Evolutionary conservation across 2,329 filamentous ascomycete species (phyloP), one percentile per base, ranked within the genome.

Genomic region (Nemania sp.): DNA sequence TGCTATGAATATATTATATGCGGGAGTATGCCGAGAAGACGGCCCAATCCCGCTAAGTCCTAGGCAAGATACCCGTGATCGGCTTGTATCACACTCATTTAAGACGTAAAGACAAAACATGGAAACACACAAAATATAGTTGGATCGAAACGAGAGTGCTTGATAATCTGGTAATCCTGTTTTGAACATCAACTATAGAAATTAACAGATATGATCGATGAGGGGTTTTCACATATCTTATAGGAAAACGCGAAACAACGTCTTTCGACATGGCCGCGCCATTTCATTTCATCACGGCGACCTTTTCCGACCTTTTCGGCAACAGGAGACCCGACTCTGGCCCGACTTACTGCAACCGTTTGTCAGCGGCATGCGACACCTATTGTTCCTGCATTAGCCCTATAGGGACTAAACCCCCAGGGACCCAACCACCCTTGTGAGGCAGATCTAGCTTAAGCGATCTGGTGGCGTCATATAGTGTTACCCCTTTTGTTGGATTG

Each of bases 371-470:
- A 26, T 65, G 62, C 62, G 18, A 65, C 62, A 20, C 27, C 13
- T 27, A 52, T 32, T 58, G 66, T 68, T 68, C 66, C 66, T 68
- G 62, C 66, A 68, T 68, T 65, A 65, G 62, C 62, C 62, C 62
- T 53, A 43, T 32, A 54, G 51, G 51, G 51, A 54, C 51, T 20
- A 54, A 32, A n/a, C n/a, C 13, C 27, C 22, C 35, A 8, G 11
- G 26, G n/a, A 32, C 18, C 15, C 7, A 43, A 43, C 38, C 41
- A 45, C 41, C 41, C 41, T 45, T 45, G 41, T 45, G 41, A 45
- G 41, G 41, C 41, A 45, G 41, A 45, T 45, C 41, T 45, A 11
- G n/a, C 47, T 13, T 27, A 24, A 51, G 24, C 22, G 47, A 51
- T 51, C n/a, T 20, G 18, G 41, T 45, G 41, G 41, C 41, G 41